Percentiles rank a stretch among this genome's conserved stretches.
Evolutionary conservation across 257 asterid genomes (phyloP).

Genomic region (Hygrophila difformis): DNA sequence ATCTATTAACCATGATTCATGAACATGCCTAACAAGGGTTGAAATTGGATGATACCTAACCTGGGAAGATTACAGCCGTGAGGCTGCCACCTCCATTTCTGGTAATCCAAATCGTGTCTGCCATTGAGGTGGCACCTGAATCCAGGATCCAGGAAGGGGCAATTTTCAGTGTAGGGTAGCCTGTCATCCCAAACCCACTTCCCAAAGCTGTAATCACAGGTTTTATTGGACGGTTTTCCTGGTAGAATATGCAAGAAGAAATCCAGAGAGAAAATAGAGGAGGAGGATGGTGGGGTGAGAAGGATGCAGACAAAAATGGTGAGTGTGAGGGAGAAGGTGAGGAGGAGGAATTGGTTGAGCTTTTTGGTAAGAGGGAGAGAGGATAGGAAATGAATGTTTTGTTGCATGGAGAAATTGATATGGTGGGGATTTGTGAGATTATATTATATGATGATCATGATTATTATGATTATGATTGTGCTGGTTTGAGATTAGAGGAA

Average conservation of each 20-base stretch:
- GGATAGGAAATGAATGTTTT: no score
- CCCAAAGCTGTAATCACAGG: slow-evolving; percentile 63
- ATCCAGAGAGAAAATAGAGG: slow-evolving; percentile 22
- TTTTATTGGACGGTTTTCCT: not conserved
- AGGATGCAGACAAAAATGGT: slow-evolving; percentile 22
- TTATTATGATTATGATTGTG: no score
- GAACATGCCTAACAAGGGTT: no score
- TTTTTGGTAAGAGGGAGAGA: no score
- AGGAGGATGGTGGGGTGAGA: slow-evolving; percentile 24
- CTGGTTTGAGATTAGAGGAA: no score
- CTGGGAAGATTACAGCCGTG: slow-evolving; percentile 61
- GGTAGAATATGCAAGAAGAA: slow-evolving; percentile 34
- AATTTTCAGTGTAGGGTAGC: slow-evolving; percentile 56
- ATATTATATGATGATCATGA: no score
- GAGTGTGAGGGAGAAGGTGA: slow-evolving; percentile 19
- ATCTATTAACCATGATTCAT: no score
- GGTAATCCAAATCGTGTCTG: slow-evolving; percentile 41
- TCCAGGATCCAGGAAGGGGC: slow-evolving; percentile 87
- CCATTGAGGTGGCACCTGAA: slow-evolving; percentile 71
- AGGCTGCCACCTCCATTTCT: slow-evolving; percentile 91
- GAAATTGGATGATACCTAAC: slow-evolving; percentile 18
- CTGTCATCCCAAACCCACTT: slow-evolving; percentile 61
- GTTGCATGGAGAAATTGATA: no score
- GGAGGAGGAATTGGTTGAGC: no score
- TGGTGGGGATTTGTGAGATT: no score